Percentiles rank a stretch among this genome's conserved stretches.
Conservation (phyloP, 352 stramenopile genomes). For the Plasmopara viticola region DNA sequence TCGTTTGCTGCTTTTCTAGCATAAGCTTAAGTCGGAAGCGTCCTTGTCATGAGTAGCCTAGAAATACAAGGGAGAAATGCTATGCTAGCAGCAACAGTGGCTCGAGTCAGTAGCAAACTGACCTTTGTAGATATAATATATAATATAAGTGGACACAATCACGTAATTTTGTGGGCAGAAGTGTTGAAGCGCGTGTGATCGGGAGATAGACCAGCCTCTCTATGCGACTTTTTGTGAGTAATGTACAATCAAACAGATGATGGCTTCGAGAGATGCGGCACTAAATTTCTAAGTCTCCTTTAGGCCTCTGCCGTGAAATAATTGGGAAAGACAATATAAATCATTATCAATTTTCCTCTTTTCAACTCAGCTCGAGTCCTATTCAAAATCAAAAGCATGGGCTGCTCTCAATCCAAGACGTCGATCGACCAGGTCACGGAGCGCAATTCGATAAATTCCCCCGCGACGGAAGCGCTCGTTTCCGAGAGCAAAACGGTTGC, state of each 20-base stretch:
- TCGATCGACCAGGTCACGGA: slow-evolving; percentile 43
- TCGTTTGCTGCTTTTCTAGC: slow-evolving; percentile 42
- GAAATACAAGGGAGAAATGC: not conserved
- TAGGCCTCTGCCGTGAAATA: slow-evolving; percentile 10
- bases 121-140: not conserved
- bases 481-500: too few relatives aligned
- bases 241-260: not conserved
- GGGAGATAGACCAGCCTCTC: not conserved
- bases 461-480: not conserved
- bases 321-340: slow-evolving; percentile 4
- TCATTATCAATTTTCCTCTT: slow-evolving; percentile 29
- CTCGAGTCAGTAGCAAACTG: too few relatives aligned
- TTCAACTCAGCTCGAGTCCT: slow-evolving; percentile 16
- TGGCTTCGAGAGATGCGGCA: slow-evolving; percentile 19
- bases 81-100: not conserved
- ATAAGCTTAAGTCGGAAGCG: slow-evolving; percentile 15
- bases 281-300: slow-evolving; percentile 5
- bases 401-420: slow-evolving; percentile 55
- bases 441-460: slow-evolving; percentile 12
- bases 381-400: slow-evolving; percentile 26
- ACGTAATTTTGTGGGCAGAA: not conserved
- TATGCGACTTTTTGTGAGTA: too few relatives aligned
- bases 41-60: slow-evolving; percentile 17
- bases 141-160: slow-evolving; percentile 5
- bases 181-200: not conserved